Evolutionary conservation across 805 yeast species (phyloP).

Genomic region (Sungouiozyma ichnusensis): DNA sequence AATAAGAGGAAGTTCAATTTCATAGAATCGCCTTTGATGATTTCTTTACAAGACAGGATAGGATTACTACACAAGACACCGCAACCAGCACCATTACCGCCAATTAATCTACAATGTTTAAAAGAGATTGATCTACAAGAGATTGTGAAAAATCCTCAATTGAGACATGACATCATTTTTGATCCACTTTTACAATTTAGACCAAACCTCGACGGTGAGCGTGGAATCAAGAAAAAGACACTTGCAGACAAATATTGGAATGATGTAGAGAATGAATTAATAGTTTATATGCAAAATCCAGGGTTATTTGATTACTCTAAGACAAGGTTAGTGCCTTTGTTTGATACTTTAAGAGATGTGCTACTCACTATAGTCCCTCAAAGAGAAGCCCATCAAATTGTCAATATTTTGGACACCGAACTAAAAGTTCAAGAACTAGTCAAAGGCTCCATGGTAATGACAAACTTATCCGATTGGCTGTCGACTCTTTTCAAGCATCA

Average conservation of each 20-base stretch:
- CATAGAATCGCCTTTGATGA: neutral
- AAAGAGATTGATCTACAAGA: constrained; percentile 82
- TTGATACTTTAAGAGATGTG: constrained; percentile 70
- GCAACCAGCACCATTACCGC: constrained; percentile 48
- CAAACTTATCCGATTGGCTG: constrained; percentile 62
- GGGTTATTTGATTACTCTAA: constrained; percentile 24
- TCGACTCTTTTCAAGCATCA: constrained; percentile 71
- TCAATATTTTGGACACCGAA: constrained; percentile 67
- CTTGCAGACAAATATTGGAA: constrained; percentile 78
- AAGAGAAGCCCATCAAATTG: constrained; percentile 57
- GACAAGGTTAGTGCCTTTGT: constrained; percentile 53
- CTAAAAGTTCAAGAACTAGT: constrained; percentile 64
- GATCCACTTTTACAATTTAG: constrained; percentile 89
- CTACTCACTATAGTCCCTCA: constrained; percentile 65
- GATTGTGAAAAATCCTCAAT: constrained; percentile 81
- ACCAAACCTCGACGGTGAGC: constrained; percentile 83
- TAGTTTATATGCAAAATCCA: constrained; percentile 29
- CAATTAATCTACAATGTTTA: constrained; percentile 69
- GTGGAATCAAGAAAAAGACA: constrained; percentile 68
- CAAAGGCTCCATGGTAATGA: constrained; percentile 56
- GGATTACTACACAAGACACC: constrained; percentile 13
- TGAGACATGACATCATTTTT: constrained; percentile 85
- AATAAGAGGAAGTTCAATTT: neutral
- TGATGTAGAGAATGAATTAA: constrained; percentile 61
- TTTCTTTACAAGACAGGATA: constrained; percentile 19